phyloP scores from a whole-genome alignment of 305 asterid species.

The Plantago lanceolata region DNA sequence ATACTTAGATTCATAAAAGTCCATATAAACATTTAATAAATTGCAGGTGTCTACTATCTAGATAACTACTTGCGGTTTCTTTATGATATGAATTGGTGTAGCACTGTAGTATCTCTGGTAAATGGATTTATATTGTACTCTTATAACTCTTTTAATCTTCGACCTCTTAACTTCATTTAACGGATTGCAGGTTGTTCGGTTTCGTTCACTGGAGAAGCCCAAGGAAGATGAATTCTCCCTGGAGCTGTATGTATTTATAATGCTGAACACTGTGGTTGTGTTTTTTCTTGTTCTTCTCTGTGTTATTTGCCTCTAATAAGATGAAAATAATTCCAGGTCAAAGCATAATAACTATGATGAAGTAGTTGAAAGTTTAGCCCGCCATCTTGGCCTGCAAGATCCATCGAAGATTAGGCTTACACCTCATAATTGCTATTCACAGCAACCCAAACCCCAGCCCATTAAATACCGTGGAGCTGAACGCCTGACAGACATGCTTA shows the following conservation, averaged over 20 bases:
- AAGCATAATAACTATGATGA: conserved; percentile 70
- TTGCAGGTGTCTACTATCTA: too few species aligned
- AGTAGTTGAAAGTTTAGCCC: conserved; percentile 66
- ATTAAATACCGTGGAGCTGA: conserved; percentile 66
- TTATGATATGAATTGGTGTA: too few species aligned
- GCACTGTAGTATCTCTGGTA: too few species aligned
- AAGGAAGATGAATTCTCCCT: conserved; percentile 77
- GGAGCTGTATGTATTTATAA: conserved; percentile 49
- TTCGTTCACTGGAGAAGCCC: conserved; percentile 71
- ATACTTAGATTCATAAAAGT: too few species aligned
- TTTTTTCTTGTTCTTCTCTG: conserved; percentile 5
- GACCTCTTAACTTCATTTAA: too few species aligned
- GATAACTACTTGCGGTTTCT: too few species aligned
- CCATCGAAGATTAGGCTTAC: conserved; percentile 78
- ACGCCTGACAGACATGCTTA: conserved; percentile 68
- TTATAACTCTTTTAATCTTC: too few species aligned
- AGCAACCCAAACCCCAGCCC: conserved; percentile 79
- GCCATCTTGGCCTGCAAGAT: conserved; percentile 57
- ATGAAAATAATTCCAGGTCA: conserved; percentile 44
- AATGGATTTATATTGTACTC: too few species aligned
- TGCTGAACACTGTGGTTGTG: not conserved
- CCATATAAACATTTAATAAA: too few species aligned
- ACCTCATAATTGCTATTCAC: conserved; percentile 74
- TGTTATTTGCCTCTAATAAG: conserved; percentile 9
- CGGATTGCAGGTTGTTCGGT: conserved; percentile 54